Base-by-base conservation (phyloP, 2,329 filamentous ascomycete species). In the Colletotrichum limetticola region DNA sequence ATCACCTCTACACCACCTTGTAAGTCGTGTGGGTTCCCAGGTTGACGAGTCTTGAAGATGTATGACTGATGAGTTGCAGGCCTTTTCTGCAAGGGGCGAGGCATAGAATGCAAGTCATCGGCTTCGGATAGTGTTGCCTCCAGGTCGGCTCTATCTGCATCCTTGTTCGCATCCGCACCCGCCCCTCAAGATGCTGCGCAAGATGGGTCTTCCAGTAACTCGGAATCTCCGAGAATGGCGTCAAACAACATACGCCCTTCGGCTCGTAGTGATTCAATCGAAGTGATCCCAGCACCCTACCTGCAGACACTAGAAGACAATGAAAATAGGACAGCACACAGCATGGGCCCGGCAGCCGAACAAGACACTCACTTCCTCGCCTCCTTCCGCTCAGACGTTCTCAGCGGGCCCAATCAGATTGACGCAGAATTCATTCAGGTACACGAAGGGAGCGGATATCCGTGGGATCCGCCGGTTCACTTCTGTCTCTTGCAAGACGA, bases 281-380 rank as follows among this genome's bases (percentile, higher is more conserved):
- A 49, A 4, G 14, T 11, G 1, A 24, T 7, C 8, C 30, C 4
- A 8, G 32, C n/a, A 19, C 7, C 56, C 19, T 11, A 24, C 30
- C 1, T n/a, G 26, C 78, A 82, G 24, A 83, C 83, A 0, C 79
- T 86, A 8, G 85, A 87, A 71, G 85, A 86, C 71, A 82, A 82
- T 16, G 76, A 79, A 22, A 80, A 82, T 66, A 76, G 80, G 22
- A 86, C 85, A 1, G 83, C 85, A 14, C 85, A 87, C 75, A 84
- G 80, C 14, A 83, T 87, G 78, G 86, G 85, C 0, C 79, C 83
- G 16, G 80, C 84, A 2, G 83, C 81, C 11, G 85, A 87, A 76
- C 86, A 87, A 74, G 86, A 87, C 66, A 82, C 84, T 1, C 82
- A 85, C 74, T 80, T 87, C 9, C 79, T 87, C 5, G 83, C 84